Evolutionary conservation across 257 asterid genomes (phyloP).

Genomic region (Galeopsis tetrahit): DNA sequence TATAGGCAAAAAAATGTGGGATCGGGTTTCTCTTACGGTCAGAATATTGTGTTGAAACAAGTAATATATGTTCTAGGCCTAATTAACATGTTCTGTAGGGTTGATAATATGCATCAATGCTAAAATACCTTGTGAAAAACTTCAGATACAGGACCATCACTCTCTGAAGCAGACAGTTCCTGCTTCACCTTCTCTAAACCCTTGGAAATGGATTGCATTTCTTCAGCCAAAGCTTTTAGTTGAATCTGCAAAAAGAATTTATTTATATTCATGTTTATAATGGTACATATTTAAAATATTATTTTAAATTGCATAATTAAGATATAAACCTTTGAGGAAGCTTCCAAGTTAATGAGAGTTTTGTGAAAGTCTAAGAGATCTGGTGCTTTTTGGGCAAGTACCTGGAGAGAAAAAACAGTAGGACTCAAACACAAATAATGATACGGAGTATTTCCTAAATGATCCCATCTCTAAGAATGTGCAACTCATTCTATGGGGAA

Average conservation of each 20-base stretch:
- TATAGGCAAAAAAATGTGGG: neutral
- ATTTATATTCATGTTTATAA: slow-evolving; percentile 9
- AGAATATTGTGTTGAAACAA: neutral
- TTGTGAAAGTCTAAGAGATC: slow-evolving; percentile 51
- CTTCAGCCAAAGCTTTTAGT: slow-evolving; percentile 88
- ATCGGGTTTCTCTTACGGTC: neutral
- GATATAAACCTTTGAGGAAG: slow-evolving; percentile 57
- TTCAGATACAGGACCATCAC: slow-evolving; percentile 91
- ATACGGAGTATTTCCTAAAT: slow-evolving; percentile 2
- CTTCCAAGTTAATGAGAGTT: slow-evolving; percentile 54
- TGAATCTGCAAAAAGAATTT: slow-evolving; percentile 66
- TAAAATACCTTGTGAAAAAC: slow-evolving; percentile 66
- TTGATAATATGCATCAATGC: neutral
- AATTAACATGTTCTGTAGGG: slow-evolving; percentile 4
- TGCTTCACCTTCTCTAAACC: slow-evolving; percentile 93
- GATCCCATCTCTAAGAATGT: neutral
- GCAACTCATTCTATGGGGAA: neutral
- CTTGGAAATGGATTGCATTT: slow-evolving; percentile 88
- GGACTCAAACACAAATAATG: slow-evolving; percentile 11
- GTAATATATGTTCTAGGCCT: neutral
- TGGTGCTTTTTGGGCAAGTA: slow-evolving; percentile 46
- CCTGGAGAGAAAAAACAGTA: slow-evolving; percentile 40
- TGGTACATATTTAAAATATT: neutral
- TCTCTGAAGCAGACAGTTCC: slow-evolving; percentile 78
- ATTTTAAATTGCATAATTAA: neutral